Evolutionary conservation across 2,329 filamentous ascomycete species (phyloP), one percentile per base, ranked within the genome.

Genomic region (Beauveria brongniartii): DNA sequence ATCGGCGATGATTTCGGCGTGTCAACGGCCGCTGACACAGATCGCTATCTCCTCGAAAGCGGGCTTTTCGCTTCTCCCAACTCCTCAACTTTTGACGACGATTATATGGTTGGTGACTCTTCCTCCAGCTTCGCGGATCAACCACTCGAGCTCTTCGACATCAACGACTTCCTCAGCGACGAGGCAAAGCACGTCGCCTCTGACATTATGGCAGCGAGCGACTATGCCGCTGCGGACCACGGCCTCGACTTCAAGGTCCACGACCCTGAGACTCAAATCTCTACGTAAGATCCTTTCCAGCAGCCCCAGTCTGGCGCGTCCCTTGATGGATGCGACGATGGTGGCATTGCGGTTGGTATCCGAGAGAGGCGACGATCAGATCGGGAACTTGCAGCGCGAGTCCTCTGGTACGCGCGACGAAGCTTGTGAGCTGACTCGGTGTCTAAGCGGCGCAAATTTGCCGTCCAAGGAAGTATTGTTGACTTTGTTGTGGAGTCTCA

Each of bases 1-100:
- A 80, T 87, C 85, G 77, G 83, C 78, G 77, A 83, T 86, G 79
- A 82, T 85, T 83, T 89, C 84, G 73, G 81, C 80, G 62, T 83
- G 81, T 82, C 85, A 84, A 78, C 80, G 82, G 71, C 81, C 88
- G 76, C 75, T 90, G 80, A 85, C 74, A 73, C 85, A 85, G 83
- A 90, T 91, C 77, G 82, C 85, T 83, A 83, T 81, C 78, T 89
- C 86, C 77, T 87, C 88, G 85, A 90, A 82, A 83, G 83, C 80
- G 82, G 83, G 81, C 81, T 90, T 83, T 80, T 86, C 82, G 80
- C 88, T 90, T 82, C 85, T 77, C 79, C 86, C 88, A 77, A 84
- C 79, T 78, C 82, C 76, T 77, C 80, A 79, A 74, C 78, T 85
- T 76, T 81, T 85, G 82, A 85, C 77, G 80, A 83, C 81, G 78